Evolutionary conservation across 2,329 filamentous ascomycete species (phyloP).

Genomic region (Calonectria leucothoes): DNA sequence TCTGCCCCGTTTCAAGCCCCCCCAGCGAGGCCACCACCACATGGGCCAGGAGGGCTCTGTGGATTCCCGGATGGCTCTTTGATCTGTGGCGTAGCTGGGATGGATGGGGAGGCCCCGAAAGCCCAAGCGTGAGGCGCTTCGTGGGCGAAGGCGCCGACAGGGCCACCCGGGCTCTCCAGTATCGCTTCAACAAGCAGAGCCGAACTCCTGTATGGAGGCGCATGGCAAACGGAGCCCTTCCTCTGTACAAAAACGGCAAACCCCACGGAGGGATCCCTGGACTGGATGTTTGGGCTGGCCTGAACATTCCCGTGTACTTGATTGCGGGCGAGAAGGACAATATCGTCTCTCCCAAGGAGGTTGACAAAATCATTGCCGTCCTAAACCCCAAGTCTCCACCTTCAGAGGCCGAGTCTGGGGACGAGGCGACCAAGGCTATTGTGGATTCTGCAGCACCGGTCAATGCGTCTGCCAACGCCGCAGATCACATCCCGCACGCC

Average conservation of each 20-base stretch:
- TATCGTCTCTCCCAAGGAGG: conserved; percentile 78
- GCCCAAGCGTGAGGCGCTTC: conserved; percentile 82
- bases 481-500: conserved; percentile 47
- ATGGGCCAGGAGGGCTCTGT: conserved; percentile 68
- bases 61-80: conserved; percentile 79
- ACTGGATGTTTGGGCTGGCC: conserved; percentile 75
- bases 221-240: conserved; percentile 80
- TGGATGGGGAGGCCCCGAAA: conserved; percentile 80
- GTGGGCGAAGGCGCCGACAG: conserved; percentile 74
- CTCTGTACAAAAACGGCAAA: conserved; percentile 65
- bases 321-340: conserved; percentile 82
- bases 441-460: conserved; percentile 64
- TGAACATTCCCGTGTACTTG: conserved; percentile 81
- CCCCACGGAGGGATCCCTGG: conserved; percentile 75
- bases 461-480: conserved; percentile 47
- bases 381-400: conserved; percentile 41
- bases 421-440: conserved; percentile 42
- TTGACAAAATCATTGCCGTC: conserved; percentile 71
- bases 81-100: conserved; percentile 83
- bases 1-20: conserved; percentile 81
- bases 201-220: conserved; percentile 84
- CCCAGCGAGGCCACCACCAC: conserved; percentile 58
- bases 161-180: conserved; percentile 75
- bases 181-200: conserved; percentile 85
- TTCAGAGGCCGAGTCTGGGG: conserved; percentile 30